These are phyloP conservation scores for Stagonosporopsis vannaccii DNA, from an alignment of 2,329 filamentous ascomycete genomes.

Conservation along the genomic window DNA sequence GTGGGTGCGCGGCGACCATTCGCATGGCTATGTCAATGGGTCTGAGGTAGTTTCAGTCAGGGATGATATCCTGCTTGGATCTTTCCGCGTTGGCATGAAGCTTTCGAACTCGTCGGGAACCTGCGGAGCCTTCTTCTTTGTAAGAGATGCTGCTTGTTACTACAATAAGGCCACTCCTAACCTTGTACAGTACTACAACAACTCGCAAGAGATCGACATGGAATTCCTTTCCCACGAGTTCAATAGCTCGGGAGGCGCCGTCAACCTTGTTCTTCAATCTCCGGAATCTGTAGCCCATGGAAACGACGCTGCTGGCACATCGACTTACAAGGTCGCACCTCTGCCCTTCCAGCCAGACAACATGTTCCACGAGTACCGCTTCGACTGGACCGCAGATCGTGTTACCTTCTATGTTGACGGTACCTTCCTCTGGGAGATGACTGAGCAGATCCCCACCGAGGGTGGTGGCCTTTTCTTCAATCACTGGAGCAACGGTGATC, in stretches of 20 bases:
- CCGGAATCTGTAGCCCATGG: slow-evolving; percentile 64
- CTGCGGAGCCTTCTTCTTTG: slow-evolving; percentile 83
- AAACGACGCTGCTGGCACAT: slow-evolving; percentile 68
- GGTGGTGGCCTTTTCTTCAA: slow-evolving; percentile 74
- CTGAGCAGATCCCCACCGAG: slow-evolving; percentile 62
- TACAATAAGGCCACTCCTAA: slow-evolving; percentile 15
- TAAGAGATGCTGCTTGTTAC: slow-evolving; percentile 46
- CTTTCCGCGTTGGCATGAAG: slow-evolving; percentile 72
- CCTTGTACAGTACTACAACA: slow-evolving; percentile 70
- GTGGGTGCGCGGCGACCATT: slow-evolving; percentile 47
- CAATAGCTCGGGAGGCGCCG: slow-evolving; percentile 62
- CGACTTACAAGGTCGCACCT: slow-evolving; percentile 63
- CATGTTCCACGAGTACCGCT: slow-evolving; percentile 78
- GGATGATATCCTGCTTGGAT: slow-evolving; percentile 72
- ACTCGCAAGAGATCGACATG: slow-evolving; percentile 82
- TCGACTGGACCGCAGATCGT: slow-evolving; percentile 71
- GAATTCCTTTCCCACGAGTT: slow-evolving; percentile 77
- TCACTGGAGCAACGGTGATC: slow-evolving; percentile 81
- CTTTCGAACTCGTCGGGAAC: slow-evolving; percentile 68
- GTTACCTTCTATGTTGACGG: slow-evolving; percentile 77
- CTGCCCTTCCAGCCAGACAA: slow-evolving; percentile 71
- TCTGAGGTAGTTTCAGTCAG: slow-evolving; percentile 70
- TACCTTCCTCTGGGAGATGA: slow-evolving; percentile 63
- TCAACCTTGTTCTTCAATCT: slow-evolving; percentile 81
- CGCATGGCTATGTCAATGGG: slow-evolving; percentile 63